Percentiles rank a stretch among this genome's conserved stretches.
Evolutionary conservation across 2,329 filamentous ascomycete species (phyloP).

Genomic region (Parastagonospora nodorum): DNA sequence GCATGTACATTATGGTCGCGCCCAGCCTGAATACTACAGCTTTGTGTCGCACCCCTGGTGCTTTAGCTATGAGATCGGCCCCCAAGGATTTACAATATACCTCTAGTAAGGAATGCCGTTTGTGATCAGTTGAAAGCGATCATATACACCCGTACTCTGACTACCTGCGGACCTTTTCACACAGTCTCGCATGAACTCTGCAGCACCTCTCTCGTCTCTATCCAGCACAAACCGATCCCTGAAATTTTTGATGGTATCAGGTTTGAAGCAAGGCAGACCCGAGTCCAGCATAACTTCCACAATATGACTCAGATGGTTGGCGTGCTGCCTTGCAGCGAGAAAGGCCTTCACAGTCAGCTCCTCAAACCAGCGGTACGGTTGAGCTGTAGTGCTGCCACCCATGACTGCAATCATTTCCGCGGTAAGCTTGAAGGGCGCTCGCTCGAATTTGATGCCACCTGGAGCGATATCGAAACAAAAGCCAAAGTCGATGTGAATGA

Average conservation of each 20-base stretch:
- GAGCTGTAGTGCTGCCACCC: conserved; percentile 80
- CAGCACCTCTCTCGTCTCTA: conserved; percentile 88
- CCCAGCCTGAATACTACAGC: too few species aligned
- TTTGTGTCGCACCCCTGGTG: background rate
- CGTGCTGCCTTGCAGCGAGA: conserved; percentile 82
- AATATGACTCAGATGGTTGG: conserved; percentile 86
- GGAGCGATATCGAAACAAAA: conserved; percentile 99
- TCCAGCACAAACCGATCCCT: conserved; percentile 91
- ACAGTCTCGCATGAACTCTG: conserved; percentile 88
- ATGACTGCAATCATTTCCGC: conserved; percentile 99
- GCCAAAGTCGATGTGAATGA: conserved; percentile 97
- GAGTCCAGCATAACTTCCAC: conserved; percentile 95
- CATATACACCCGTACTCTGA: conserved; percentile 92
- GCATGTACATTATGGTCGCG: too few species aligned
- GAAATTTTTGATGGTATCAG: conserved; percentile 91
- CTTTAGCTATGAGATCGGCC: too few species aligned
- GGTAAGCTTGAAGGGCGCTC: conserved; percentile 97
- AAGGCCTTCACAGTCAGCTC: conserved; percentile 96
- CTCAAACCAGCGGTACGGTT: conserved; percentile 94
- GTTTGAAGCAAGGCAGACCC: conserved; percentile 96
- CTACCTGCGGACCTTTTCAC: conserved; percentile 89
- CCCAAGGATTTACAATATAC: too few species aligned
- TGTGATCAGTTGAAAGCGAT: conserved; percentile 95
- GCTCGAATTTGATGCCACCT: conserved; percentile 95
- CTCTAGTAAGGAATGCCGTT: conserved; percentile 94